phyloP scores from a whole-genome alignment of 192 early-diverging fungal species.

The Piromyces finnis region DNA sequence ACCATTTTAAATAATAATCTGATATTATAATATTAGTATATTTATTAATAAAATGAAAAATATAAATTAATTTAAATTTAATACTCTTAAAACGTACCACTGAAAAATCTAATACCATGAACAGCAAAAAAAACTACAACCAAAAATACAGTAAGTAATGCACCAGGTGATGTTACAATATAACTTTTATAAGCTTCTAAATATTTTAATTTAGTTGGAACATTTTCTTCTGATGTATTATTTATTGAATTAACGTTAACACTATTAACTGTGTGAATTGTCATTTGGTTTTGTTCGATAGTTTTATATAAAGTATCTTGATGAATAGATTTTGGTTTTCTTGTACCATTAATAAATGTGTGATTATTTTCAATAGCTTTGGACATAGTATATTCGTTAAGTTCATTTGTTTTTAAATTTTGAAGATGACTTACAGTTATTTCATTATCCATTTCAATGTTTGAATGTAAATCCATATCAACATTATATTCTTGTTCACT shows the following conservation, averaged over 20 bases:
- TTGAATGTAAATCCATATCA: constrained; percentile 2
- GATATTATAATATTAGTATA: no score
- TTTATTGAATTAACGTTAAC: neutral
- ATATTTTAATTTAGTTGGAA: neutral
- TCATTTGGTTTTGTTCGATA: constrained; percentile 55
- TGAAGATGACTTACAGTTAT: neutral
- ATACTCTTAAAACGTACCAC: no score
- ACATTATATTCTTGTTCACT: constrained; percentile 11
- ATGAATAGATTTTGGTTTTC: constrained; percentile 17
- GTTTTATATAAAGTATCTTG: constrained; percentile 33
- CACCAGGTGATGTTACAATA: constrained; percentile 15
- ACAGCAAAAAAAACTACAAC: constrained; percentile 31
- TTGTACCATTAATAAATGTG: constrained; percentile 28
- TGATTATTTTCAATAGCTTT: constrained; percentile 52
- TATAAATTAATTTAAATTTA: no score
- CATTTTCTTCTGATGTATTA: neutral
- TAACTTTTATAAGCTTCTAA: constrained; percentile 14
- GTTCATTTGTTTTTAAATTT: constrained; percentile 24
- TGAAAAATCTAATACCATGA: constrained; percentile 38
- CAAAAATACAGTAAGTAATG: constrained; percentile 19
- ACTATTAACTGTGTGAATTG: constrained; percentile 31
- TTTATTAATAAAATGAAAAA: no score
- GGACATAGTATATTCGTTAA: constrained; percentile 54
- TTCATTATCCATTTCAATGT: neutral
- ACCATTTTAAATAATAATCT: constrained; percentile 17